Conservation (phyloP, 768 basidiomycete genomes). For the Steccherinum ochraceum region DNA sequence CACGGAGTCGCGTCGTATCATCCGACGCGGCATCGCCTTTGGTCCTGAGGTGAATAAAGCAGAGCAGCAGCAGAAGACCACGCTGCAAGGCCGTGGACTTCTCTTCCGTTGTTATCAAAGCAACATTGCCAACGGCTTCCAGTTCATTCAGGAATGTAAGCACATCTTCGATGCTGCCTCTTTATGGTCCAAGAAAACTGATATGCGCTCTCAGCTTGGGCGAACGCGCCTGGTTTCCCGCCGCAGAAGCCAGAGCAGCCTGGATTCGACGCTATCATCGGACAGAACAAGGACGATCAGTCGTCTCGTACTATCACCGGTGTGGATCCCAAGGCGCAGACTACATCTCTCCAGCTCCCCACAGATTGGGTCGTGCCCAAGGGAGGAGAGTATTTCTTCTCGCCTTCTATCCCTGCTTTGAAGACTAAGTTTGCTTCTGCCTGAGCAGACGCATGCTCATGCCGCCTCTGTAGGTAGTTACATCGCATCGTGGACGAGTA, state of each 20-base stretch:
- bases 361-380: slow-evolving; percentile 20
- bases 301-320: slow-evolving; percentile 15
- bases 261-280: slow-evolving; percentile 46
- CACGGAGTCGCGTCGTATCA: slow-evolving; percentile 28
- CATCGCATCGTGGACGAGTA: too few relatives aligned
- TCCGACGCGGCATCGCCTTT: slow-evolving; percentile 44
- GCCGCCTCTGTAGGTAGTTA: too few relatives aligned
- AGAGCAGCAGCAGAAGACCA: slow-evolving; percentile 31
- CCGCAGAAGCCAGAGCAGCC: slow-evolving; percentile 16
- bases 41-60: slow-evolving; percentile 41
- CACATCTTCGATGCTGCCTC: too few relatives aligned
- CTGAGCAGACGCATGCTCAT: too few relatives aligned
- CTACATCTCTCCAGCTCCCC: slow-evolving; percentile 10
- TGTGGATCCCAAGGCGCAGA: slow-evolving; percentile 17
- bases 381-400: slow-evolving; percentile 29
- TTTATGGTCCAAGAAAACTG: too few relatives aligned
- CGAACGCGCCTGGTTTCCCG: slow-evolving; percentile 27
- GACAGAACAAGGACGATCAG: slow-evolving; percentile 16
- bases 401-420: slow-evolving; percentile 23
- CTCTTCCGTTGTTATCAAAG: slow-evolving; percentile 33
- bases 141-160: slow-evolving; percentile 25
- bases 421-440: slow-evolving; percentile 2
- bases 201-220: too few relatives aligned
- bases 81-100: slow-evolving; percentile 40
- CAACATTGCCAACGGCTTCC: slow-evolving; percentile 24